phyloP scores from a whole-genome alignment of 1,139 yeast genomes.

The Pneumocystis canis region DNA sequence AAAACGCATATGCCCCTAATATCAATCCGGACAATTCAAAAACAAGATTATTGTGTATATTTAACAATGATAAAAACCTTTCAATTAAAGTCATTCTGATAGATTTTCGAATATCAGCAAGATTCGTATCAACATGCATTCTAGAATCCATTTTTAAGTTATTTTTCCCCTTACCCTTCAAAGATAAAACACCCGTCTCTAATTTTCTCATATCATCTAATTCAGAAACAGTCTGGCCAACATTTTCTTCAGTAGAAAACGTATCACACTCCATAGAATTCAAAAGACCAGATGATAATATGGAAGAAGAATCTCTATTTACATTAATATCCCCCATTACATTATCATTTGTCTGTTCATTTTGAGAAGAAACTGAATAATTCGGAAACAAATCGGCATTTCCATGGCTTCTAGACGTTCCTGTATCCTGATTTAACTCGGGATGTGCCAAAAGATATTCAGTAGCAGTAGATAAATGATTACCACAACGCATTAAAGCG shows the following conservation, averaged over 20 bases:
- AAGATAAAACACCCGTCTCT: not conserved
- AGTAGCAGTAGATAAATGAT: not conserved
- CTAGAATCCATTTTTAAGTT: not conserved
- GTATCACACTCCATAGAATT: not conserved
- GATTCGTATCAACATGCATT: not conserved
- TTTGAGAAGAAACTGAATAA: not conserved
- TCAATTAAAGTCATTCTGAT: slow-evolving; percentile 25
- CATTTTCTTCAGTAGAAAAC: not conserved
- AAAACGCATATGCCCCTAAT: slow-evolving; percentile 19
- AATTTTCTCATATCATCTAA: not conserved
- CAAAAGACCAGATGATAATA: not conserved
- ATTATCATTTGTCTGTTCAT: not conserved
- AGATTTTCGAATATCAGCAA: not conserved
- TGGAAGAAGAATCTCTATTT: not conserved
- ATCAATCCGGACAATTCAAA: slow-evolving; percentile 38
- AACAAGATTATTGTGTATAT: slow-evolving; percentile 37
- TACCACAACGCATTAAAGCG: slow-evolving; percentile 3
- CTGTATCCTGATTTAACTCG: slow-evolving; percentile 25
- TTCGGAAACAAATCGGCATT: not conserved
- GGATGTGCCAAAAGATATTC: slow-evolving; percentile 3
- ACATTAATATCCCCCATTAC: not conserved
- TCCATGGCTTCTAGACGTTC: slow-evolving; percentile 16
- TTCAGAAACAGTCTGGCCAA: not conserved
- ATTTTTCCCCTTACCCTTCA: not conserved
- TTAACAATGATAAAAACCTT: slow-evolving; percentile 37